Percentiles rank a stretch among this genome's conserved stretches.
These are phyloP conservation scores for Candida endomychidarum DNA, from an alignment of 805 yeast genomes.

Conservation along the genomic window DNA sequence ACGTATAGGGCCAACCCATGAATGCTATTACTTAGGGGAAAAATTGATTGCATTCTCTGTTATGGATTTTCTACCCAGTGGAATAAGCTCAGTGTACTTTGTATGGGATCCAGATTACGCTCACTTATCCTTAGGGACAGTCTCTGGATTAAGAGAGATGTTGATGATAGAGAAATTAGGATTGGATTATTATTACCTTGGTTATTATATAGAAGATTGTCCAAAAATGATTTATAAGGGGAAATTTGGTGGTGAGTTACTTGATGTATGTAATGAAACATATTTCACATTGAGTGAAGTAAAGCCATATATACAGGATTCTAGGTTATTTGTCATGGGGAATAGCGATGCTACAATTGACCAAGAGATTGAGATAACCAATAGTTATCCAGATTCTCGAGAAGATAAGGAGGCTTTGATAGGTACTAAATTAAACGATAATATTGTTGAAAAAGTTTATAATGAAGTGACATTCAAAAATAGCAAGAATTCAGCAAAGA, in stretches of 20 bases:
- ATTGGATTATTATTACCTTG: slow-evolving; percentile 66
- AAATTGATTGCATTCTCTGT: slow-evolving; percentile 74
- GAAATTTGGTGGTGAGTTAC: slow-evolving; percentile 71
- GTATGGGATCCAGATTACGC: slow-evolving; percentile 84
- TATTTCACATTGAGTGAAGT: slow-evolving; percentile 41
- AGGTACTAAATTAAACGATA: slow-evolving; percentile 8
- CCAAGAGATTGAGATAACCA: slow-evolving; percentile 5
- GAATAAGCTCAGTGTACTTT: slow-evolving; percentile 81
- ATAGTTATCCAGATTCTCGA: not conserved
- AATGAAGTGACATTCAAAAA: slow-evolving; percentile 14
- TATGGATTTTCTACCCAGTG: slow-evolving; percentile 71
- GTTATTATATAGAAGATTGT: slow-evolving; percentile 79
- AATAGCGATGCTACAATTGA: slow-evolving; percentile 1
- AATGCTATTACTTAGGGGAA: slow-evolving; percentile 66
- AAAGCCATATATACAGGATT: slow-evolving; percentile 26
- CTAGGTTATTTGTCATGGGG: slow-evolving; percentile 31
- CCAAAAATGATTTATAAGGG: slow-evolving; percentile 80
- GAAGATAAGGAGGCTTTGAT: not conserved
- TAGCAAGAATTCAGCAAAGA: slow-evolving; percentile 20
- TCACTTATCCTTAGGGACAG: slow-evolving; percentile 68
- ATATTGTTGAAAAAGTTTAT: slow-evolving; percentile 23
- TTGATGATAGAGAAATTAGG: slow-evolving; percentile 48
- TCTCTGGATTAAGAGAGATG: slow-evolving; percentile 73
- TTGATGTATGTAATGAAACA: slow-evolving; percentile 52
- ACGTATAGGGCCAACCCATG: slow-evolving; percentile 68